Base-by-base conservation (phyloP, 495 filamentous ascomycete species). In the Aspergillus bertholletiae region DNA sequence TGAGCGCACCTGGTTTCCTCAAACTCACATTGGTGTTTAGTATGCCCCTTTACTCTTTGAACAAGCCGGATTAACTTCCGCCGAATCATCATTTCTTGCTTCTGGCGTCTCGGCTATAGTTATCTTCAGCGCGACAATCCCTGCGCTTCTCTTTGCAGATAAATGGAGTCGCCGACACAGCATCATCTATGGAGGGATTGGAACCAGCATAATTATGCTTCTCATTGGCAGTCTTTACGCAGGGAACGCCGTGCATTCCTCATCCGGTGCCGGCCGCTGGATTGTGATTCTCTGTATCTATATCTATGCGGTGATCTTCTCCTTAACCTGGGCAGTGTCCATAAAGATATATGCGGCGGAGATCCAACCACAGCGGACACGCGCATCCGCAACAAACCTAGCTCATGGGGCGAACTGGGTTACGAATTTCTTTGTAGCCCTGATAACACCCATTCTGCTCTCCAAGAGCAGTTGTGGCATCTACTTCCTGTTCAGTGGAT, bases 401-500 rank as follows among this genome's bases (percentile, higher is more conserved):
- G 66, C 74, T 0, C 74, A 82, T 56, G 71, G 73, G 6, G 69
- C 70, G 27, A 83, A 83, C 53, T 82, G 79, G 77, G 30, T 72
- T 11, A 57, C 72, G 8, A 88, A 88, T 58, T 88, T 81, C 63
- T 59, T 88, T n/a, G 78, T 88, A 1, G 85, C 85, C 1, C 74
- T 88, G 46, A 75, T 77, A 5, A 84, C 84, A 0, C 86, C 85
- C 0, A 77, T 87, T 7, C 68, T 89, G 15, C 68, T 88, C 11
- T 77, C 78, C 0, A 74, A 74, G 6, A 82, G 75, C 7, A 74
- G 72, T 5, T 86, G 65, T 37, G 83, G 80, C 1, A 76, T 78
- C 0, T 87, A 87, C 59, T 87, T 87, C 47, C 61, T 87, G 7
- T 87, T 83, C 53, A 84, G 80, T 18, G 66, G 72, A 7, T 74